Evolutionary conservation across 2,329 filamentous ascomycete genomes (phyloP), one percentile per base, ranked within the genome.

Genomic region (Neospermospora avenae): DNA sequence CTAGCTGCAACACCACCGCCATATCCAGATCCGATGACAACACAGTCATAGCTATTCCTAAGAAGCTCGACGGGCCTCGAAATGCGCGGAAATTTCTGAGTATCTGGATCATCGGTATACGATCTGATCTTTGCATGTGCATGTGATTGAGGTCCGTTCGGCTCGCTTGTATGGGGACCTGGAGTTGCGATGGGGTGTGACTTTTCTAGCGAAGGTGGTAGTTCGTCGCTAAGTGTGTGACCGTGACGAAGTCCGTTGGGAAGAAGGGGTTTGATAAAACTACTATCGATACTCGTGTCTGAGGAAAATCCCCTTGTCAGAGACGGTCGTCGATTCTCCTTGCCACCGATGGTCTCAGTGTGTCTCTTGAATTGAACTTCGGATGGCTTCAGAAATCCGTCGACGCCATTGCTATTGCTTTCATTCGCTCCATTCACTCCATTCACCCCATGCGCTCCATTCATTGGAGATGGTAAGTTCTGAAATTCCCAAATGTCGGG

Each of bases 1-100:
- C 84, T 83, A 0, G 86, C 86, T 2, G 86, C 86, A 20, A 89
- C 82, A 24, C 81, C 83, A 41, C 84, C 86, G 24, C 87, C 87
- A 70, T 89, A 90, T 1, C 87, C 87, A 10, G 85, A 88, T 1
- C 87, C 86, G 59, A 89, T 83, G 31, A 89, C 84, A 11, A 90
- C 80, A 41, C 82, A 82, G 72, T 89, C 86, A 65, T 90, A 89
- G 6, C 75, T 74, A 58, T 76, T 74, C 25, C 80, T 77, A 69
- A 88, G 80, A 25, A 85, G 73, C 68, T 85, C 80, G 13, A 86
- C 78, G 0, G 82, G 79, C 60, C 78, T 80, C 22, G 82, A 83
- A 60, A 86, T 80, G 1, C 83, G 77, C 1, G 82, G 83, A 62
- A 79, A 84, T 25, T 59, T 42, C 45, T 68, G 67, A 6, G 44